These are phyloP conservation scores for Fagus sylvatica DNA, from an alignment of 306 rosid genomes.

Conservation along the genomic window DNA sequence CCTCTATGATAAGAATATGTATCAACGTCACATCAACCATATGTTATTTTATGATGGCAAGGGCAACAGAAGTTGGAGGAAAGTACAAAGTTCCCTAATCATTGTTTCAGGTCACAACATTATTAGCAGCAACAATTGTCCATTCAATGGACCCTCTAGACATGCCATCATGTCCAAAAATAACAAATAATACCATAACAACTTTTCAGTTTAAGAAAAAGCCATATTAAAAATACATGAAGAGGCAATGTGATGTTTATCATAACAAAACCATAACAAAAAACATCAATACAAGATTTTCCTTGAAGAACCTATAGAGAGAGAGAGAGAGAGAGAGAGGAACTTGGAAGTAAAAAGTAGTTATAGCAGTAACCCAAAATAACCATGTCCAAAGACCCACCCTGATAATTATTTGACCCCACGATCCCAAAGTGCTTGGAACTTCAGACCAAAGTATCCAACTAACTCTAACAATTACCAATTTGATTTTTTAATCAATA, in stretches of 20 bases:
- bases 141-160: neutral
- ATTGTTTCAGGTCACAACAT: neutral
- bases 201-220: neutral
- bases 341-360: neutral
- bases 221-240: neutral
- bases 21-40: neutral
- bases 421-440: neutral
- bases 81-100: conserved; percentile 1
- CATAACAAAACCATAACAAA: neutral
- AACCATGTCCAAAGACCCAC: neutral
- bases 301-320: neutral
- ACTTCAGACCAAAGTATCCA: conserved; percentile 4
- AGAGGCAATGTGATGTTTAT: neutral
- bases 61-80: neutral
- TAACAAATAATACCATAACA: neutral
- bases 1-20: neutral
- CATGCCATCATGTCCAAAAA: neutral
- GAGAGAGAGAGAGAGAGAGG: neutral
- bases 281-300: neutral
- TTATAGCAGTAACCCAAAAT: neutral
- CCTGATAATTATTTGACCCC: neutral
- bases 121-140: neutral
- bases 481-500: neutral
- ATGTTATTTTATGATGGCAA: neutral
- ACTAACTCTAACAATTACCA: neutral